These are phyloP conservation scores for Beauveria australis DNA, from an alignment of 2,329 filamentous ascomycete genomes.

Conservation along the genomic window DNA sequence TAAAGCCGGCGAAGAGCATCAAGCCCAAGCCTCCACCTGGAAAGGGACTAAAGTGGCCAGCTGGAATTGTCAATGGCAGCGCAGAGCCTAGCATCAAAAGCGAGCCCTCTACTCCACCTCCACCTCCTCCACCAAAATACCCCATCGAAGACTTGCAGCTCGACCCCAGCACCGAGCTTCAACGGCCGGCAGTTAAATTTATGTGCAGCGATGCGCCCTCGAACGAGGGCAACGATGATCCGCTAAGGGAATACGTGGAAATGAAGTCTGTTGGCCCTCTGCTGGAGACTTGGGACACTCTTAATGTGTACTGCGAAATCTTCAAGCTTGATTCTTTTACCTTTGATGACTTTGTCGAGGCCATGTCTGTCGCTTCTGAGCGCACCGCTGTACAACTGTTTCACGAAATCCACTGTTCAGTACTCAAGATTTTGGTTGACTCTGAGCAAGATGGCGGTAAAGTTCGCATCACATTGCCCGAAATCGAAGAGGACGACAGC, in stretches of 20 bases:
- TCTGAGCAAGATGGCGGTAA: constrained; percentile 68
- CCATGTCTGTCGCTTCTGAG: constrained; percentile 68
- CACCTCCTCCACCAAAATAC: constrained; percentile 72
- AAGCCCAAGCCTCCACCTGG: constrained; percentile 31
- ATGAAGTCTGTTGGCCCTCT: constrained; percentile 82
- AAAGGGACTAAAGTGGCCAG: constrained; percentile 56
- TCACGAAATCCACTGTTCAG: constrained; percentile 83
- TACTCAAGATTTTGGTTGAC: constrained; percentile 79
- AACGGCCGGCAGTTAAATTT: constrained; percentile 70
- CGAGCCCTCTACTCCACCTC: constrained; percentile 36
- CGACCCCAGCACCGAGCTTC: constrained; percentile 54
- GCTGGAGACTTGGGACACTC: constrained; percentile 88
- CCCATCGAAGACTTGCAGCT: constrained; percentile 92
- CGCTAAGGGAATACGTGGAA: constrained; percentile 44
- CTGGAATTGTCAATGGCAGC: constrained; percentile 23
- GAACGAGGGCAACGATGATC: constrained; percentile 30
- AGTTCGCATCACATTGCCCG: constrained; percentile 69
- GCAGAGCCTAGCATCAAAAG: constrained; percentile 21
- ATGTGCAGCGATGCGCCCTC: constrained; percentile 58
- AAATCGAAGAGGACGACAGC: constrained; percentile 63
- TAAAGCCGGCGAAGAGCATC: constrained; percentile 46
- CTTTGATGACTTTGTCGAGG: constrained; percentile 90
- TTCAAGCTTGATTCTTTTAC: constrained; percentile 95
- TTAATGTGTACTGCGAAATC: constrained; percentile 96
- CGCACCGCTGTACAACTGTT: constrained; percentile 75